Percentiles rank a stretch among this genome's conserved stretches.
Conservation (phyloP, 139 green algal genomes). For the Chlamydomonas schloesseri region DNA sequence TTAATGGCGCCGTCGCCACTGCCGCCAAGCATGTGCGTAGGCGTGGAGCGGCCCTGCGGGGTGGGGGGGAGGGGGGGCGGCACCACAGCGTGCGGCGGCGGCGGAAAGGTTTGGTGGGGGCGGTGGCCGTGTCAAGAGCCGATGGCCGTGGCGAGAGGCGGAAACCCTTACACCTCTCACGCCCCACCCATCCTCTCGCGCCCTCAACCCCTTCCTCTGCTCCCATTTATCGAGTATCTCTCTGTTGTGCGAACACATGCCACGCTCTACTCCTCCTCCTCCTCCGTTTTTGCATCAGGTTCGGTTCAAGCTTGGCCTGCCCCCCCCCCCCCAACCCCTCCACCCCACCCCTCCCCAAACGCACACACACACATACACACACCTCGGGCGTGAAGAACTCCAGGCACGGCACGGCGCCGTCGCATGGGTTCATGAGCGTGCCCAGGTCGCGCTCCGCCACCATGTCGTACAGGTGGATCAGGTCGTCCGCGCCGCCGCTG, state of each 20-base stretch:
- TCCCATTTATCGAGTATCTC: no score
- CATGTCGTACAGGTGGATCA: constrained; percentile 85
- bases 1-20: constrained; percentile 81
- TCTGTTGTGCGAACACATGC: no score
- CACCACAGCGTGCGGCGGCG: no score
- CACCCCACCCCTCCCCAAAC: not conserved
- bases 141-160: no score
- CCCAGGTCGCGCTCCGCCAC: constrained; percentile 79
- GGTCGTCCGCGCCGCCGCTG: constrained; percentile 83
- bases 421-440: constrained; percentile 86
- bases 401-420: constrained; percentile 82
- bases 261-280: no score
- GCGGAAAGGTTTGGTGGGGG: no score
- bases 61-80: constrained; percentile 28
- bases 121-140: no score
- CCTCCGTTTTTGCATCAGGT: no score
- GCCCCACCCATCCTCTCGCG: no score
- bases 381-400: constrained; percentile 65
- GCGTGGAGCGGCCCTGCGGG: constrained; percentile 23
- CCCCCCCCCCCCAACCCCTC: not conserved
- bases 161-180: no score
- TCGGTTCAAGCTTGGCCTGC: no score
- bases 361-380: not conserved
- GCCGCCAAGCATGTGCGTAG: constrained; percentile 86
- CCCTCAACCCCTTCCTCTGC: no score